Conservation (phyloP, 805 yeast species). For the Metschnikowia cerradonensis region DNA sequence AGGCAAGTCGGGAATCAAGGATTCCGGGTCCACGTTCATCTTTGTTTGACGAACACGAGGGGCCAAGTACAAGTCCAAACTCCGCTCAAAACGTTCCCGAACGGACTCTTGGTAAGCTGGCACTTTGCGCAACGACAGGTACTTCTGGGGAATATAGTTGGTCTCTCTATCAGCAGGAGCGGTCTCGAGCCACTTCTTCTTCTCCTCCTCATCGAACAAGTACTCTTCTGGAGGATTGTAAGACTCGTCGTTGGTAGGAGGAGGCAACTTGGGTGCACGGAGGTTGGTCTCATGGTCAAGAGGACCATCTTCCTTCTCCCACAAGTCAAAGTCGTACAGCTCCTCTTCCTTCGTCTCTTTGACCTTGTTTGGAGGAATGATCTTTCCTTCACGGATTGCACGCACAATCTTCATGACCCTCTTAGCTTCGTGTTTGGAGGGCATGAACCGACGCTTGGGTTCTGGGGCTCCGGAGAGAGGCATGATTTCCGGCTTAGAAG, state of each 20-base stretch:
- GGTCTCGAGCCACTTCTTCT: conserved; percentile 59
- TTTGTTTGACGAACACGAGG: conserved; percentile 92
- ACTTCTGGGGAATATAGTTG: conserved; percentile 80
- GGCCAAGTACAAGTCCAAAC: conserved; percentile 88
- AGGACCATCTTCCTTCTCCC: conserved; percentile 57
- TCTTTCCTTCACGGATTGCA: conserved; percentile 95
- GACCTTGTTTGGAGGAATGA: conserved; percentile 66
- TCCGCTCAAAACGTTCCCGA: conserved; percentile 90
- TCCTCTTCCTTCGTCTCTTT: conserved; percentile 51
- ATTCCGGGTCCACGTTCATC: conserved; percentile 91
- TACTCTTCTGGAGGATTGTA: conserved; percentile 98
- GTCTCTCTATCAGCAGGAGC: conserved; percentile 77
- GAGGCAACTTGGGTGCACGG: conserved; percentile 92
- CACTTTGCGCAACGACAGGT: conserved; percentile 76
- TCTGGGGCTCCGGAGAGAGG: conserved; percentile 93
- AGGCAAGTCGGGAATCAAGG: conserved; percentile 92
- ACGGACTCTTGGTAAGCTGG: conserved; percentile 87
- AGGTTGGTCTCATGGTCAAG: conserved; percentile 84
- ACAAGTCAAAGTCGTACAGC: conserved; percentile 64
- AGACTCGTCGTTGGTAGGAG: conserved; percentile 94
- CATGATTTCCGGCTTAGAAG: conserved; percentile 77
- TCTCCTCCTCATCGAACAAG: conserved; percentile 73
- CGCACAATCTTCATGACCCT: conserved; percentile 92
- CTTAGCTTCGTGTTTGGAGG: conserved; percentile 95
- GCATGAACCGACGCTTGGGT: conserved; percentile 95